Conservation (phyloP, 2,329 filamentous ascomycete species). For the Scopulariopsis brevicaulis region DNA sequence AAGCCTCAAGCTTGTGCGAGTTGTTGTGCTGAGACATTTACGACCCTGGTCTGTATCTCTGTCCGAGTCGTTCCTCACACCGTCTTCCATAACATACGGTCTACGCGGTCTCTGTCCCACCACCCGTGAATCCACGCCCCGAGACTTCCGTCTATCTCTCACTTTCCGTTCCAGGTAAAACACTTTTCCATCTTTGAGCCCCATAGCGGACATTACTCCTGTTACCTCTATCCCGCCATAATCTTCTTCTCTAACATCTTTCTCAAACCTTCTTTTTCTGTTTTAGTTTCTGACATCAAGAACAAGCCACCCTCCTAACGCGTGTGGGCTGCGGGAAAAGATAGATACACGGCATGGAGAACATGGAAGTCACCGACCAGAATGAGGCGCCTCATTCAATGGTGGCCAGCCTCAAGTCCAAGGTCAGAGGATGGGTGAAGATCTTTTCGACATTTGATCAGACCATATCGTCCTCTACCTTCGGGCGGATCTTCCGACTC, state of each 20-base stretch:
- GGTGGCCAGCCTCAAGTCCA: slow-evolving; percentile 5
- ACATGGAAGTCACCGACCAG: slow-evolving; percentile 7
- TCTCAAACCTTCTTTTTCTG: neutral
- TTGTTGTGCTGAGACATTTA: neutral
- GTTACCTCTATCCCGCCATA: neutral
- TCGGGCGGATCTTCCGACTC: slow-evolving; percentile 51
- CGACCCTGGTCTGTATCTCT: neutral
- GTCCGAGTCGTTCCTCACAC: neutral
- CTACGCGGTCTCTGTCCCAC: neutral
- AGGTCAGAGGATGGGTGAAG: slow-evolving; percentile 9
- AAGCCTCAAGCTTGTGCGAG: neutral
- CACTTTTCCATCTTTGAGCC: neutral
- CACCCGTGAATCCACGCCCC: neutral
- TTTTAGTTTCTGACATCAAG: neutral
- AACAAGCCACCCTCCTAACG: neutral
- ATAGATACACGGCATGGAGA: slow-evolving; percentile 2
- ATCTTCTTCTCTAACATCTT: neutral
- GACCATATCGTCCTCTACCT: slow-evolving; percentile 20
- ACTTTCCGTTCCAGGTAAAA: neutral
- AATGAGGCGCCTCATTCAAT: neutral
- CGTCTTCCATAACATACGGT: neutral
- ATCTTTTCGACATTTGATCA: slow-evolving; percentile 16
- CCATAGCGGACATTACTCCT: neutral
- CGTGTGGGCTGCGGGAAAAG: neutral
- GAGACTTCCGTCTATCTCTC: neutral